Percentiles rank a stretch among this genome's conserved stretches.
Evolutionary conservation across 805 yeast species (phyloP).

Genomic region (Wickerhamomyces rabaulensis): DNA sequence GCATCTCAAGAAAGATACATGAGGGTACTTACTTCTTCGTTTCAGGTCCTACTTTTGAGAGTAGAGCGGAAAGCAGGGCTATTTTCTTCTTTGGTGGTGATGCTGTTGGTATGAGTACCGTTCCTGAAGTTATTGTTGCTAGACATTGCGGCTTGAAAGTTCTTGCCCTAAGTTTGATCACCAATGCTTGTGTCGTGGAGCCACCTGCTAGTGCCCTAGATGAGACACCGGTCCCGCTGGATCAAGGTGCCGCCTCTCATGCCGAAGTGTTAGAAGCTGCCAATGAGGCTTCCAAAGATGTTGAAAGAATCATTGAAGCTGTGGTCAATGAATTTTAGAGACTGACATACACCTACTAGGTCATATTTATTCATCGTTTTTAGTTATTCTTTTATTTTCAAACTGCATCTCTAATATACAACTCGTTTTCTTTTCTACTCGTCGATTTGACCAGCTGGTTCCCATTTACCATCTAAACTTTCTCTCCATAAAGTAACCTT

Average conservation of each 20-base stretch:
- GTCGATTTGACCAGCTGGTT: slow-evolving; percentile 92
- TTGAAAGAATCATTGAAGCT: slow-evolving; percentile 61
- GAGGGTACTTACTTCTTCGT: slow-evolving; percentile 87
- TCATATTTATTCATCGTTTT: neutral
- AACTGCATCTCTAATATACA: neutral
- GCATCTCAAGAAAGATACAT: slow-evolving; percentile 53
- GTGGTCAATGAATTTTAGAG: slow-evolving; percentile 39
- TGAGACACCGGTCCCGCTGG: slow-evolving; percentile 44
- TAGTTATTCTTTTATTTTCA: neutral
- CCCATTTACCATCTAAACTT: slow-evolving; percentile 90
- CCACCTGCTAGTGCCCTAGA: slow-evolving; percentile 65
- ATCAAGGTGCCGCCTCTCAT: slow-evolving; percentile 81
- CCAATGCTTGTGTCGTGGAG: slow-evolving; percentile 73
- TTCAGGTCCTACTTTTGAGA: slow-evolving; percentile 92
- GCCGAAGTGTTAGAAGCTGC: slow-evolving; percentile 89
- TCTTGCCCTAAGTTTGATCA: slow-evolving; percentile 79
- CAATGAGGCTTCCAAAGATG: slow-evolving; percentile 73
- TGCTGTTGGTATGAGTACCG: slow-evolving; percentile 97
- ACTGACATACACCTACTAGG: neutral
- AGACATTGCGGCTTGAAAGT: slow-evolving; percentile 82
- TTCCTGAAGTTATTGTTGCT: slow-evolving; percentile 91
- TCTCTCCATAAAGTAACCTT: slow-evolving; percentile 97
- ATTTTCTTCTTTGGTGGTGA: slow-evolving; percentile 75
- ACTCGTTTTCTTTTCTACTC: slow-evolving; percentile 39
- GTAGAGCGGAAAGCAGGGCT: slow-evolving; percentile 85